Conservation (phyloP, 116 monocot species). For the Phalaenopsis hybrid region DNA sequence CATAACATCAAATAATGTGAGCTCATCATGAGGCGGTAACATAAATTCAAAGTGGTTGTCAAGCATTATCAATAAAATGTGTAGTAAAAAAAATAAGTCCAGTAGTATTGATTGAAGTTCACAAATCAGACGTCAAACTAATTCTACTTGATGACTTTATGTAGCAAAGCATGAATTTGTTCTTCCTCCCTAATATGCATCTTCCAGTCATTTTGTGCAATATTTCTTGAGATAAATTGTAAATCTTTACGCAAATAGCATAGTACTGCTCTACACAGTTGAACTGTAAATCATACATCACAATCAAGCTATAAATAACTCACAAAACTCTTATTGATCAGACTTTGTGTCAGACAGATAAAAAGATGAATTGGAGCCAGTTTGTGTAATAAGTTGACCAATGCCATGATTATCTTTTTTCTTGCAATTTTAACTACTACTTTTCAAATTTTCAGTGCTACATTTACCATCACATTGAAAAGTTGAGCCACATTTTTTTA, state of each 20-base stretch:
- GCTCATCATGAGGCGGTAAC: conserved; percentile 5
- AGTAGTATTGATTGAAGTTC: background rate
- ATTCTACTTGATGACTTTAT: background rate
- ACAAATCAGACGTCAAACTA: conserved; percentile 8
- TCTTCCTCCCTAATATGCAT: background rate
- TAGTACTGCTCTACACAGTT: background rate
- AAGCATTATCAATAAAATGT: conserved; percentile 13
- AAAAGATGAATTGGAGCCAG: background rate
- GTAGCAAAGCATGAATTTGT: background rate
- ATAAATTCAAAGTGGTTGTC: conserved; percentile 6
- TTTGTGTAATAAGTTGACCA: background rate
- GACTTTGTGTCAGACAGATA: background rate
- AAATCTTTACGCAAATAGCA: background rate
- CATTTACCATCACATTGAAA: background rate
- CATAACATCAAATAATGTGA: background rate
- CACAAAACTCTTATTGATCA: background rate
- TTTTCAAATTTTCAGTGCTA: background rate
- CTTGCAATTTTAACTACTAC: background rate
- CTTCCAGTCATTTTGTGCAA: background rate
- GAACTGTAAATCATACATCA: background rate
- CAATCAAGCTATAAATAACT: background rate
- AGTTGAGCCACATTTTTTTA: no score
- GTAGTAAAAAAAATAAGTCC: conserved; percentile 1
- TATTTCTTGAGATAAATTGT: background rate
- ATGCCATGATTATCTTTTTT: background rate